Base-by-base conservation (phyloP, 2,329 filamentous ascomycete species). In the Sodiomyces alkalinus region DNA sequence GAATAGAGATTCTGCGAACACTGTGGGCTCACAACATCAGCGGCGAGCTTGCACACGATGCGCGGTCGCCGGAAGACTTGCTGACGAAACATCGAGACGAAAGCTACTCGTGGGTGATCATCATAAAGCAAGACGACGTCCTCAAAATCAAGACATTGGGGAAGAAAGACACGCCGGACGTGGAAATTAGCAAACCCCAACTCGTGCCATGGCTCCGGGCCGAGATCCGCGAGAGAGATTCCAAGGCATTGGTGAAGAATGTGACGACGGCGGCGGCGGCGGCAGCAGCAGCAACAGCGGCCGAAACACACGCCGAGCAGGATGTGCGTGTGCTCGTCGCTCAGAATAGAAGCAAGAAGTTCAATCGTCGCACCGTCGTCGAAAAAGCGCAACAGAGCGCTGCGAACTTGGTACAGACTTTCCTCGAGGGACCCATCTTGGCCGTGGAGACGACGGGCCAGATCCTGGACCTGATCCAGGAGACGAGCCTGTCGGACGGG, bases 371-470 rank as follows among this genome's bases (percentile, higher is more conserved):
- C 45, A 76, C 76, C 17, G 83, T 96, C 27, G 75, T 94, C 26
- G 82, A 92, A 47, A 79, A 86, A 39, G 77, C 77, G 35, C 72
- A 72, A 52, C 49, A 46, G 32, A 63, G 58, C 37, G 62, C 61
- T 4, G 63, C 69, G 17, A 69, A 68, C 31, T 62, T 86, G 19
- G 65, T 83, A 9, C 69, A 77, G 18, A 69, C 68, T 4, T 83
- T 83, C 39, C 60, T 81, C 5, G 68, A 78, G 17, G 81, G 81
- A 0, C 83, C 85, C 0, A 80, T 94, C 33, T 70, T 80, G 7
- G 87, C 86, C 1, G 77, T 96, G 29, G 87, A 96, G 53, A 83
- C 81, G 2, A 76, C 81, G 29, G 86, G 94, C 43, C 72, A 79
- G 27, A 69, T 92, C 14, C 69, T 96, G 42, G 75, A 86, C 20